These are phyloP conservation scores for Gossypium mustelinum DNA, from an alignment of 345 rosid species.

Conservation along the genomic window DNA sequence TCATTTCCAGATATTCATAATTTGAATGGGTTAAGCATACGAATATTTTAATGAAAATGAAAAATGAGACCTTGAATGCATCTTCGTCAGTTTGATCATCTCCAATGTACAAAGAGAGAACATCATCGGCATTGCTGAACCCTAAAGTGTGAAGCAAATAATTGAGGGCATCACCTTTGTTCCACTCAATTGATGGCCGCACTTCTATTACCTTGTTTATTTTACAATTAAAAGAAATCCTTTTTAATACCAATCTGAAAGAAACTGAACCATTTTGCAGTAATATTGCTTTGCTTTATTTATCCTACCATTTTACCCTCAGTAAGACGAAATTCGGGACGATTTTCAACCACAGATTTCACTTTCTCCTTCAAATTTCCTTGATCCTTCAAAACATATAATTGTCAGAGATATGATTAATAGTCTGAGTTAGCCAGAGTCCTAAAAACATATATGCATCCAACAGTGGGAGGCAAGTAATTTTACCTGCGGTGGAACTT, in stretches of 20 bases:
- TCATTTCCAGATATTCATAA: too few relatives aligned
- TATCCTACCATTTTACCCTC: slow-evolving; percentile 47
- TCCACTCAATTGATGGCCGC: neutral
- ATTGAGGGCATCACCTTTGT: neutral
- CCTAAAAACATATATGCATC: too few relatives aligned
- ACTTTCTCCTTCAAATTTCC: slow-evolving; percentile 32
- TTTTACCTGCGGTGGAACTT: slow-evolving; percentile 26
- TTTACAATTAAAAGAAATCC: too few relatives aligned
- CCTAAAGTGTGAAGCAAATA: slow-evolving; percentile 28
- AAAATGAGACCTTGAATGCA: slow-evolving; percentile 47
- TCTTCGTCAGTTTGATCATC: slow-evolving; percentile 66
- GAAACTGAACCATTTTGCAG: too few relatives aligned
- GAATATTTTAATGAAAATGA: too few relatives aligned
- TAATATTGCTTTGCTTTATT: too few relatives aligned
- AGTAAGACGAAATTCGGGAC: slow-evolving; percentile 31
- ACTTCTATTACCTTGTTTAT: neutral
- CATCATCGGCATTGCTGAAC: slow-evolving; percentile 32
- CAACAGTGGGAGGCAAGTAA: neutral
- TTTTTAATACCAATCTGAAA: neutral
- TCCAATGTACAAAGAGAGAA: slow-evolving; percentile 51
- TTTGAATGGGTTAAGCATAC: too few relatives aligned
- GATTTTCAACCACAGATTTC: slow-evolving; percentile 32
- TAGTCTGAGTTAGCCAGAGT: too few relatives aligned
- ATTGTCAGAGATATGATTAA: too few relatives aligned
- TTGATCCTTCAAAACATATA: slow-evolving; percentile 23